phyloP scores from a whole-genome alignment of 2,329 filamentous ascomycete species.

The Septoria petroselini region DNA sequence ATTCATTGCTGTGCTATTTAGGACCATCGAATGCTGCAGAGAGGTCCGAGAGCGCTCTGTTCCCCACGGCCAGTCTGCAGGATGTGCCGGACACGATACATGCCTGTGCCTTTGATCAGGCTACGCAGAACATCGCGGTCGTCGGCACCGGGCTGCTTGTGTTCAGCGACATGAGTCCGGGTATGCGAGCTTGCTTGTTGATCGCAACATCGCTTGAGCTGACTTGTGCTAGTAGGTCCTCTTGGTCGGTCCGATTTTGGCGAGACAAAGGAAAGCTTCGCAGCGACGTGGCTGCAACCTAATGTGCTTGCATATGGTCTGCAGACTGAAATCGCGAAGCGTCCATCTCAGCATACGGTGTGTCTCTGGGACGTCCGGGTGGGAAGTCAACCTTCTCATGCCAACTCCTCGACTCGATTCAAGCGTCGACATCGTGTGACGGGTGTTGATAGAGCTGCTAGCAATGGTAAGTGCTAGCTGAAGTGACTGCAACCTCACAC shows the following conservation, averaged over 20 bases:
- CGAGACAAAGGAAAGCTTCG: conserved; percentile 13
- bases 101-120: conserved; percentile 14
- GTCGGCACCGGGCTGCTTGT: conserved; percentile 3
- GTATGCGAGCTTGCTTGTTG: neutral
- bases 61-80: neutral
- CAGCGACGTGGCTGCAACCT: conserved; percentile 16
- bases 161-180: neutral
- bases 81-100: conserved; percentile 7
- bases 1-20: conserved; percentile 1
- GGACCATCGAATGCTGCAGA: neutral
- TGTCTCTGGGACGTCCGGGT: conserved; percentile 23
- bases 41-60: neutral
- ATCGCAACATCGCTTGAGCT: neutral
- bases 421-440: conserved; percentile 11
- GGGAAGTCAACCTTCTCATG: neutral
- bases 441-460: conserved; percentile 12
- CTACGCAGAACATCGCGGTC: conserved; percentile 5
- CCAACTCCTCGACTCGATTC: conserved; percentile 12
- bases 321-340: neutral
- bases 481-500: neutral
- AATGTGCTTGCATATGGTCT: conserved; percentile 17
- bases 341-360: conserved; percentile 10
- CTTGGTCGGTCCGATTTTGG: conserved; percentile 1
- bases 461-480: neutral
- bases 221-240: neutral